Evolutionary conservation across 1,139 yeast genomes (phyloP), one percentile per base, ranked within the genome.

Genomic region (Sugiyamaella paludigena): DNA sequence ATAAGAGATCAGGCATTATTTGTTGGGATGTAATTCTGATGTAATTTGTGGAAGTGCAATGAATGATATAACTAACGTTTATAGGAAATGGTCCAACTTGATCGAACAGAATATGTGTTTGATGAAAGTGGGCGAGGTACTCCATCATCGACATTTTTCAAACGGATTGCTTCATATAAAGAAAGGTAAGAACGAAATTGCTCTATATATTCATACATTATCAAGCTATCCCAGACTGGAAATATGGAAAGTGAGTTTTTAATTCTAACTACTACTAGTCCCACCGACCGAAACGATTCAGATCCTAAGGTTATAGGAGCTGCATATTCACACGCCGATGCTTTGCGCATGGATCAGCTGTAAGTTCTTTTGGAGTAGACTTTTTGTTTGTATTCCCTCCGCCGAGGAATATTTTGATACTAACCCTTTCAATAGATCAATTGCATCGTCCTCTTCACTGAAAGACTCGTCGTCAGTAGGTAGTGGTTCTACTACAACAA

Each of bases 111-210:
- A 64, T 83, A 81, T 60, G 70, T 81, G 34, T 83, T 83, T 58
- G 84, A 83, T 32, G 87, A 81, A 58, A 74, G 76, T 46, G 89
- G 87, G 29, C 74, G 76, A 48, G 87, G 87, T 3, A 80, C 80
- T 51, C 77, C 82, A 37, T 72, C 82, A 31, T 73, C 82, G 50
- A 75, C 84, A 8, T 80, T 83, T 54, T 71, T 83, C 47, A 77
- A 74, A 63, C 74, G 81, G 42, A 62, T 79, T 32, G 76, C 82
- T 19, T 63, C 58, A 9, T 50, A 51, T 43, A 53, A 52, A 36
- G 53, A 52, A 8, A 34, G 26, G 48, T 44, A 33, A 15, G 42
- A 30, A 31, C 3, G 34, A 12, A 12, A 12, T 31, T 3, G 34
- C 6, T 31, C 5, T 3, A 31, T 12, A 12, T 13, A 13, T 12